A percentile compares a stretch with the other conserved stretches of the same genome.
phyloP scores from a whole-genome alignment of 2,329 filamentous ascomycete genomes.

The Diplodia corticola region DNA sequence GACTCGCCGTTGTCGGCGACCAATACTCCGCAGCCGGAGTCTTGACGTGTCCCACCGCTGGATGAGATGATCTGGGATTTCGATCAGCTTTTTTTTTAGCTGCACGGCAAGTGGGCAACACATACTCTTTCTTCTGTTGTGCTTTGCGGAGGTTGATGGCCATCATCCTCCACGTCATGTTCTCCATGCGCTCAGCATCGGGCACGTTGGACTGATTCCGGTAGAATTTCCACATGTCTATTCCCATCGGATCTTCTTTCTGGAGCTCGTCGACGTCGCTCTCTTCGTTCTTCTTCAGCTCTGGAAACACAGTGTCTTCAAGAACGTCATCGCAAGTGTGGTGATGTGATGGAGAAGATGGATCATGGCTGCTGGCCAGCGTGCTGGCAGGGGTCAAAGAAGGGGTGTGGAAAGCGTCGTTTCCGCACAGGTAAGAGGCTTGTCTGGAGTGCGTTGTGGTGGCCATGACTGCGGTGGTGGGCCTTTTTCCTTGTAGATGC shows the following conservation, averaged over 20 bases:
- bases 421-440: slow-evolving; percentile 10
- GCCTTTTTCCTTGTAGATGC: background rate
- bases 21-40: background rate
- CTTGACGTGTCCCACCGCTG: background rate
- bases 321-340: slow-evolving; percentile 52
- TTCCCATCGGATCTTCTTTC: slow-evolving; percentile 83
- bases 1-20: background rate
- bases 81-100: background rate
- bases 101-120: no score
- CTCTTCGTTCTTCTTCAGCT: slow-evolving; percentile 43
- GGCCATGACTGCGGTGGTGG: background rate
- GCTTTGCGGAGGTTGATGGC: slow-evolving; percentile 67
- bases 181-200: slow-evolving; percentile 96
- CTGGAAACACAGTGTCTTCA: background rate
- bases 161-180: slow-evolving; percentile 99
- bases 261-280: slow-evolving; percentile 78
- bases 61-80: background rate
- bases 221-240: slow-evolving; percentile 94
- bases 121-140: background rate
- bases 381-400: slow-evolving; percentile 46
- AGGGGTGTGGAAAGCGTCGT: slow-evolving; percentile 29
- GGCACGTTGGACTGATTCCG: slow-evolving; percentile 83
- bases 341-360: slow-evolving; percentile 43
- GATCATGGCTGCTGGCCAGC: slow-evolving; percentile 53
- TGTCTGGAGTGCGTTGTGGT: slow-evolving; percentile 28